phyloP scores from a whole-genome alignment of 768 basidiomycete species.

The Leccinum disarticulatum region DNA sequence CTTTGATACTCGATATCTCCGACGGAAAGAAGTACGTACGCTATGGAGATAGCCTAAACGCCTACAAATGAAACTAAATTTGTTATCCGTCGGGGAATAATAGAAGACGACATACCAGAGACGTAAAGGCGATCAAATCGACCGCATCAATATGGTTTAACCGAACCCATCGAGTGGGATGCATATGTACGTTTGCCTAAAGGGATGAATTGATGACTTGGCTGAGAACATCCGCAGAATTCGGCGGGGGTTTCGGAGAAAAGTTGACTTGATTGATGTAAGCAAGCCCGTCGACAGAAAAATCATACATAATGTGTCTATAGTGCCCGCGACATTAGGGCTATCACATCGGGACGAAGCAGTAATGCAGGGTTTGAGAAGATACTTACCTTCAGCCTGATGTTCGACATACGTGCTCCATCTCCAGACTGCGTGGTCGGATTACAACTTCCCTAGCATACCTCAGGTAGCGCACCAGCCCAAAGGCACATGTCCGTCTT shows the following conservation, averaged over 20 bases:
- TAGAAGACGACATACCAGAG: slow-evolving; percentile 10
- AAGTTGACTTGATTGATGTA: slow-evolving; percentile 1
- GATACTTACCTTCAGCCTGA: slow-evolving; percentile 10
- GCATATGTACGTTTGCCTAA: slow-evolving; percentile 2
- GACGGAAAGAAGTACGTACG: slow-evolving; percentile 18
- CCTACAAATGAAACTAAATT: slow-evolving; percentile 8
- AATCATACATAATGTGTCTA: neutral
- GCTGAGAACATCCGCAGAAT: slow-evolving; percentile 6
- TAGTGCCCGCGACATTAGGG: neutral
- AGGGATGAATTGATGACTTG: neutral
- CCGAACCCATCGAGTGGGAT: neutral
- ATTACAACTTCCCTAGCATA: neutral
- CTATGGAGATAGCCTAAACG: slow-evolving; percentile 15
- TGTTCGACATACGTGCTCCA: slow-evolving; percentile 9
- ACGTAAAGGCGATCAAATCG: slow-evolving; percentile 17
- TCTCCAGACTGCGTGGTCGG: slow-evolving; percentile 6
- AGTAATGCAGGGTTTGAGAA: slow-evolving; percentile 7
- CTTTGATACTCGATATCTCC: slow-evolving; percentile 5
- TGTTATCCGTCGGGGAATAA: slow-evolving; percentile 3
- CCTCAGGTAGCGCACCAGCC: slow-evolving; percentile 12
- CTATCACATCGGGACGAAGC: slow-evolving; percentile 24
- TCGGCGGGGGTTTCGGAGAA: slow-evolving; percentile 8
- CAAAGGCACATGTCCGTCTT: slow-evolving; percentile 24
- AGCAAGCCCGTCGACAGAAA: neutral
- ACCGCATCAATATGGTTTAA: neutral